phyloP scores from a whole-genome alignment of 2,329 filamentous ascomycete species.

The Colletotrichum lini region DNA sequence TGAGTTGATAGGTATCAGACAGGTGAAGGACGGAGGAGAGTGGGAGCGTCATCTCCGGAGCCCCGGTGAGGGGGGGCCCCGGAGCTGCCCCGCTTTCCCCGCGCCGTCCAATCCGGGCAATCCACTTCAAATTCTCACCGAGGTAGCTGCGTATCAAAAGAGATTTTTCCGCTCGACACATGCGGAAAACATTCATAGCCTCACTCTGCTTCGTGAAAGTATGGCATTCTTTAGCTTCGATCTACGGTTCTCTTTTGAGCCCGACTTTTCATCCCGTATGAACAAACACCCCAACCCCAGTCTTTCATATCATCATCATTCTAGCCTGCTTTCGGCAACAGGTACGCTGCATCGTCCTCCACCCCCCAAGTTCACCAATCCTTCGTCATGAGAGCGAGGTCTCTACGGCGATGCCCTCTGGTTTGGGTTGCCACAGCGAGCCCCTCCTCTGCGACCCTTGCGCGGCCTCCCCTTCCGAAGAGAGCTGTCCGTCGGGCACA shows the following conservation, averaged over 20 bases:
- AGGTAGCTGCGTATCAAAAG: background rate
- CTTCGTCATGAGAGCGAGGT: slow-evolving; percentile 17
- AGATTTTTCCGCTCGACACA: too few species aligned
- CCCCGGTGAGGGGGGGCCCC: slow-evolving; percentile 11
- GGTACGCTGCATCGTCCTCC: too few species aligned
- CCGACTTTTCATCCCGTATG: background rate
- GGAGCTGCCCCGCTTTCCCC: background rate
- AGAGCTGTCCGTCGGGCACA: slow-evolving; percentile 20
- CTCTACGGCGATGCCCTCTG: background rate
- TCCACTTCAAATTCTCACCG: background rate
- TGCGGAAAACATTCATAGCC: background rate
- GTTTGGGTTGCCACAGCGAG: slow-evolving; percentile 34
- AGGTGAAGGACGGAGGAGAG: background rate
- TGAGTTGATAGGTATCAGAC: too few species aligned
- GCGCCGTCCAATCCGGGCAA: slow-evolving; percentile 3
- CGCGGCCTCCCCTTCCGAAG: background rate
- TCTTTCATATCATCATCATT: slow-evolving; percentile 13
- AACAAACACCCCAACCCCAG: background rate
- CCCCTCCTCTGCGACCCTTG: background rate
- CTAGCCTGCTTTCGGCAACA: background rate
- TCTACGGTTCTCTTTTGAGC: background rate
- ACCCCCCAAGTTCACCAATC: background rate
- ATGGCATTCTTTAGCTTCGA: background rate
- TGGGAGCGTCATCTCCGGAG: background rate
- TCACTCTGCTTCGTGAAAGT: background rate